phyloP scores from a whole-genome alignment of 2,329 filamentous ascomycete genomes.

The Polytolypa hystricis region DNA sequence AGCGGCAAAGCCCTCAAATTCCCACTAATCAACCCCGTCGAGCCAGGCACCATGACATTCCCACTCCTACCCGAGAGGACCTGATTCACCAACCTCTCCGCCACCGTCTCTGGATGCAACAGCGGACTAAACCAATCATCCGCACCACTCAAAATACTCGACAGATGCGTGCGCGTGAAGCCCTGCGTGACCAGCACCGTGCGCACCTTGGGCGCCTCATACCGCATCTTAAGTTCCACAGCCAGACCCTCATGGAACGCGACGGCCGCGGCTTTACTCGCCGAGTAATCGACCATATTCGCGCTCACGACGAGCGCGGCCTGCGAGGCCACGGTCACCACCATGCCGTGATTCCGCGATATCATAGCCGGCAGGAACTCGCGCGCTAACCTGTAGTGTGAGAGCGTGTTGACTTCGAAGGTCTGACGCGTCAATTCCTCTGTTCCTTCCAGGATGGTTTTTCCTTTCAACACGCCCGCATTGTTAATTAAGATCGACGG shows the following conservation, averaged over 20 bases:
- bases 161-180: slow-evolving; percentile 52
- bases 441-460: slow-evolving; percentile 47
- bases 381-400: slow-evolving; percentile 55
- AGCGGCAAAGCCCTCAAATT: slow-evolving; percentile 43
- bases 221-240: slow-evolving; percentile 47
- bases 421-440: slow-evolving; percentile 53
- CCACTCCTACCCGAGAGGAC: slow-evolving; percentile 48
- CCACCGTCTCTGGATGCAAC: slow-evolving; percentile 52
- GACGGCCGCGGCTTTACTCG: slow-evolving; percentile 55
- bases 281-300: slow-evolving; percentile 56
- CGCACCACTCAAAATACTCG: slow-evolving; percentile 44
- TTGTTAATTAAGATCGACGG: slow-evolving; percentile 66
- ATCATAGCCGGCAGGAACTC: slow-evolving; percentile 59
- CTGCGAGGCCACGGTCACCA: slow-evolving; percentile 58
- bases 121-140: slow-evolving; percentile 42
- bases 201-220: slow-evolving; percentile 52
- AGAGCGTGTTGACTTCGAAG: slow-evolving; percentile 59
- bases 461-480: slow-evolving; percentile 52
- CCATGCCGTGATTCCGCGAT: slow-evolving; percentile 54
- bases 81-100: slow-evolving; percentile 50
- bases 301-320: slow-evolving; percentile 52
- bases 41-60: slow-evolving; percentile 45
- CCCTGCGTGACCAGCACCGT: slow-evolving; percentile 56
- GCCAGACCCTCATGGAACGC: slow-evolving; percentile 57
- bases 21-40: slow-evolving; percentile 33